Evolutionary conservation across 257 asterid species (phyloP).

Genomic region (Thymus mandschuricus): DNA sequence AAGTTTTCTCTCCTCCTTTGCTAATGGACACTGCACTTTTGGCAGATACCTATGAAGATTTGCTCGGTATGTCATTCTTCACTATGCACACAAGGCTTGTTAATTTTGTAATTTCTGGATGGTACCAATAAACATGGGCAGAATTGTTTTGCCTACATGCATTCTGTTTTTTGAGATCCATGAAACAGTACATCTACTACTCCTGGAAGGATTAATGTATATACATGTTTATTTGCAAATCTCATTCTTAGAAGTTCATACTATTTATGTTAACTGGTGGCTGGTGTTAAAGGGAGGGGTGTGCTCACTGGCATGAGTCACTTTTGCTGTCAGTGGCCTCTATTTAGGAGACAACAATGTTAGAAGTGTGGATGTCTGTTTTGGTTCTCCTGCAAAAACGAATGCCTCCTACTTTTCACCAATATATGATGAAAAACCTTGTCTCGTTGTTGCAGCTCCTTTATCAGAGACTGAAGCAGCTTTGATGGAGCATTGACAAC

Average conservation of each 20-base stretch:
- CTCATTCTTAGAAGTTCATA: background rate
- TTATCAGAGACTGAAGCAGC: conserved; percentile 96
- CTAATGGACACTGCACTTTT: conserved; percentile 77
- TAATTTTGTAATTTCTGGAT: conserved; percentile 23
- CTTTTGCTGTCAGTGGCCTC: background rate
- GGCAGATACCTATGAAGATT: conserved; percentile 88
- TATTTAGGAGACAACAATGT: background rate
- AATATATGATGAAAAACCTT: conserved; percentile 33
- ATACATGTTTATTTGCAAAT: background rate
- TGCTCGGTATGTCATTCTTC: conserved; percentile 70
- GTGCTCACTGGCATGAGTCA: conserved; percentile 6
- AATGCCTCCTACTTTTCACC: conserved; percentile 18
- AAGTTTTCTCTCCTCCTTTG: conserved; percentile 95
- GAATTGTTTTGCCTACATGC: conserved; percentile 11
- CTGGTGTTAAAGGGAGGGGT: background rate
- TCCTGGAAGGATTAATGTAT: no score
- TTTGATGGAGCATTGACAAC: conserved; percentile 79
- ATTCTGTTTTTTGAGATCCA: conserved; percentile 17
- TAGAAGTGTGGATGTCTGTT: background rate
- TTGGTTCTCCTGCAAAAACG: background rate
- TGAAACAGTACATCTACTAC: conserved; percentile 5
- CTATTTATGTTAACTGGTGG: background rate
- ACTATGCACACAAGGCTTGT: conserved; percentile 15
- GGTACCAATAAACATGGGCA: conserved; percentile 6
- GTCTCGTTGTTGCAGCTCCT: conserved; percentile 77